Conservation (phyloP, 108 stramenopile genomes). For the Craspedostauros australis region DNA sequence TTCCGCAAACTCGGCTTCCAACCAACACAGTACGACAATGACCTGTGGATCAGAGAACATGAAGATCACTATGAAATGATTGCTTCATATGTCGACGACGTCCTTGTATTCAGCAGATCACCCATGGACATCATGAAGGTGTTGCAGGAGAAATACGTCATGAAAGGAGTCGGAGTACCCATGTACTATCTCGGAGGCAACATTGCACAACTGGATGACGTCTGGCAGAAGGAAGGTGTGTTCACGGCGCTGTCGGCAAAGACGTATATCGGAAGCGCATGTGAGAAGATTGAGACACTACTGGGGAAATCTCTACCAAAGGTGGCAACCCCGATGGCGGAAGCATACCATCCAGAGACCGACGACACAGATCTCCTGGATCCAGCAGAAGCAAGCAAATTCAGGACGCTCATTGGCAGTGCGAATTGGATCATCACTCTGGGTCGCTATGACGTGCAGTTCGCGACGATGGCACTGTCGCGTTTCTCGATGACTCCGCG, state of each 20-base stretch:
- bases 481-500: no score
- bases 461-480: slow-evolving; percentile 13
- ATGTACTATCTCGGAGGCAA: slow-evolving; percentile 1
- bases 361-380: no score
- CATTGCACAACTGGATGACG: neutral
- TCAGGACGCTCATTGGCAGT: slow-evolving; percentile 9
- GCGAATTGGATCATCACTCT: slow-evolving; percentile 19
- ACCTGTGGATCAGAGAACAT: slow-evolving; percentile 9
- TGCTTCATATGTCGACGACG: neutral
- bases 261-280: neutral
- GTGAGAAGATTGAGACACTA: neutral
- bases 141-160: neutral
- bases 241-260: neutral
- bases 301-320: neutral
- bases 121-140: neutral
- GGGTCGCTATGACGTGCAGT: slow-evolving; percentile 33
- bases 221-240: neutral
- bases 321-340: no score
- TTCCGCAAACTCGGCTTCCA: slow-evolving; percentile 2
- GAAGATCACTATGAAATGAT: neutral
- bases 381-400: neutral
- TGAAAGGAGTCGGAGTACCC: slow-evolving; percentile 2
- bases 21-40: slow-evolving; percentile 3
- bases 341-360: no score
- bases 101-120: neutral